A percentile compares a stretch with the other conserved stretches of the same genome.
Conservation (phyloP, 495 filamentous ascomycete genomes). For the Achaetomiella virescens region DNA sequence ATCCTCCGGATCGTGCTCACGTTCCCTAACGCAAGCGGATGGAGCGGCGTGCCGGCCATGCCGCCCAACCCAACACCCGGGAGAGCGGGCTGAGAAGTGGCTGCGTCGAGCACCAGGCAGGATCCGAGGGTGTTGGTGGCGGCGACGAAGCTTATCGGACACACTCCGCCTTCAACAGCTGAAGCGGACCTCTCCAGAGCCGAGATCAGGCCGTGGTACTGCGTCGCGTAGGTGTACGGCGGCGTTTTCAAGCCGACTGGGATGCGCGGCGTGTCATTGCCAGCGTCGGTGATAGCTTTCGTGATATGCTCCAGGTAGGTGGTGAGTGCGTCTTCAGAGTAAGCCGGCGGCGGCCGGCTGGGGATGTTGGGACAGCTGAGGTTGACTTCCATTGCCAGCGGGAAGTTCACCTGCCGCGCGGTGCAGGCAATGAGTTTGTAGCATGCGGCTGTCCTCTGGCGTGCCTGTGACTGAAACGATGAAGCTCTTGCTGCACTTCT, state of each 20-base stretch:
- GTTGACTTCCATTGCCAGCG: slow-evolving; percentile 61
- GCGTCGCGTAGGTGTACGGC: slow-evolving; percentile 59
- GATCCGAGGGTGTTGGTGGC: slow-evolving; percentile 66
- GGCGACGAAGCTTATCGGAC: slow-evolving; percentile 56
- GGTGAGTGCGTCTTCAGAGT: slow-evolving; percentile 39
- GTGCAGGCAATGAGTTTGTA: slow-evolving; percentile 31
- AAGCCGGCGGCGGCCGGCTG: slow-evolving; percentile 60
- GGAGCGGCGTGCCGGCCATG: slow-evolving; percentile 59
- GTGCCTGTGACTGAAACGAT: slow-evolving; percentile 66
- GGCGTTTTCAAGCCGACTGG: slow-evolving; percentile 61
- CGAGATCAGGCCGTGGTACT: slow-evolving; percentile 49
- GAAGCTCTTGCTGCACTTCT: slow-evolving; percentile 45
- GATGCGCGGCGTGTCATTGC: slow-evolving; percentile 12
- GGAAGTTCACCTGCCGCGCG: slow-evolving; percentile 12
- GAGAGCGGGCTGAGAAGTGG: slow-evolving; percentile 30
- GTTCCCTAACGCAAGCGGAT: slow-evolving; percentile 69
- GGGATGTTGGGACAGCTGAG: slow-evolving; percentile 70
- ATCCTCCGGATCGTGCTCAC: slow-evolving; percentile 52
- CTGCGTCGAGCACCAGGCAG: slow-evolving; percentile 46
- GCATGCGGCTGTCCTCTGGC: slow-evolving; percentile 39
- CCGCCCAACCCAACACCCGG: slow-evolving; percentile 55
- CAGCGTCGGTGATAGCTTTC: not conserved
- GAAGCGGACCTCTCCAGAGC: slow-evolving; percentile 37
- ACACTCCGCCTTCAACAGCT: slow-evolving; percentile 4
- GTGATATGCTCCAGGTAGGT: slow-evolving; percentile 43